phyloP scores from a whole-genome alignment of 805 yeast species.

The Cyberlindnera suaveolens region DNA sequence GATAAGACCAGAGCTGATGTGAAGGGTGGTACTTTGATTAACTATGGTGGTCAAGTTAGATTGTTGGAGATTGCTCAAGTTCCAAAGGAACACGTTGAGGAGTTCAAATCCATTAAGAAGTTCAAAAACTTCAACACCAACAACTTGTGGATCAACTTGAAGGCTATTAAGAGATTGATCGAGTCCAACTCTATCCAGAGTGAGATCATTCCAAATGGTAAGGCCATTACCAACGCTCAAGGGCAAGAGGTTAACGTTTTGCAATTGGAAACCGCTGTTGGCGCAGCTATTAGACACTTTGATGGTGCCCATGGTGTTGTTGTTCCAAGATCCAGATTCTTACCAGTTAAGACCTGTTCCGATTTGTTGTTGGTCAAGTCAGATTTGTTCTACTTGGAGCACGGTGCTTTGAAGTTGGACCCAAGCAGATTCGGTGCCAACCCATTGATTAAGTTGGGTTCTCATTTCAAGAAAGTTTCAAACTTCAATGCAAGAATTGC shows the following conservation, averaged over 20 bases:
- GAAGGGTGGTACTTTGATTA: slow-evolving; percentile 97
- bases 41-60: slow-evolving; percentile 91
- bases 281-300: slow-evolving; percentile 97
- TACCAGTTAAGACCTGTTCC: slow-evolving; percentile 97
- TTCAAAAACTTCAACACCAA: slow-evolving; percentile 98
- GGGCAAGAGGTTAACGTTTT: slow-evolving; percentile 83
- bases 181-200: slow-evolving; percentile 75
- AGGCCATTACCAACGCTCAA: slow-evolving; percentile 57
- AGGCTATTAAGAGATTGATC: slow-evolving; percentile 88
- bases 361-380: slow-evolving; percentile 93
- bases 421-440: slow-evolving; percentile 83
- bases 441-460: slow-evolving; percentile 93
- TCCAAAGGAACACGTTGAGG: slow-evolving; percentile 97
- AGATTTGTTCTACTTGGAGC: slow-evolving; percentile 84
- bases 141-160: slow-evolving; percentile 94
- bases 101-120: slow-evolving; percentile 94
- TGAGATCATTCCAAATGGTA: slow-evolving; percentile 94
- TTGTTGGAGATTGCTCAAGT: slow-evolving; percentile 96
- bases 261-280: slow-evolving; percentile 97
- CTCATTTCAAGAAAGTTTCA: slow-evolving; percentile 92
- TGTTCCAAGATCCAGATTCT: slow-evolving; percentile 95
- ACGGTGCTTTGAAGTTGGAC: slow-evolving; percentile 83
- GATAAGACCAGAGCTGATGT: slow-evolving; percentile 99
- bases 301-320: slow-evolving; percentile 95
- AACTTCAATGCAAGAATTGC: slow-evolving; percentile 87